Evolutionary conservation across 2,329 filamentous ascomycete species (phyloP), one percentile per base, ranked within the genome.

Genomic region (Colletotrichum filicis): DNA sequence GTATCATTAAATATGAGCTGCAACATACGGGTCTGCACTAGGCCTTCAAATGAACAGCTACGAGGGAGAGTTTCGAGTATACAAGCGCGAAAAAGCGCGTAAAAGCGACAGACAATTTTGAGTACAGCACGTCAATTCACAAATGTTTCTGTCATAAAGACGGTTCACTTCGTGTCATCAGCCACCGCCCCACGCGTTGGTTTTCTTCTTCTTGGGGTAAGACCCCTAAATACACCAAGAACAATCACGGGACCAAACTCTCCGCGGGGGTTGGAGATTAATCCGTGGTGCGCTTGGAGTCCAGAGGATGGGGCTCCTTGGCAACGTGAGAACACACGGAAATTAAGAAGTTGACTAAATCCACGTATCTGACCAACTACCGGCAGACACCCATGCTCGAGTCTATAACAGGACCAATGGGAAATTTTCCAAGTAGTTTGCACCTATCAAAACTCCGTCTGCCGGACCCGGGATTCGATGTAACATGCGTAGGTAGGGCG

Each of bases 251-350:
- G 46, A 60, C 12, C 3, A 55, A 64, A 32, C 7, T 49, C 14
- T 46, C 61, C 49, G 53, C 28, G 61, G 22, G 4, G n/a, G 28
- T 26, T 42, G 67, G 56, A 46, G 59, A 74, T 71, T 71, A 66
- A 49, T 71, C 71, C 71, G 71, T 71, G 67, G 71, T n/a, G 57
- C 71, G 67, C 71, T 74, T 69, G 28, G 8, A 9, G 35, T 19
- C n/a, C 5, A 19, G 8, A 19, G 37, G 28, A 7, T 30, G 16
- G 59, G 37, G 24, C 7, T 7, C 7, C 14, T 42, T 22, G 35
- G 24, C 22, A 53, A 66, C n/a, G 2, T 19, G 4, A 28, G 16
- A 37, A 35, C 9, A 61, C 57, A 56, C n/a, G 28, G 56, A 66
- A n/a, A 14, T 19, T 24, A 53, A 53, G 60, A 16, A 52, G 35